Conservation (phyloP, 345 rosid genomes). For the Acer saccharum region DNA sequence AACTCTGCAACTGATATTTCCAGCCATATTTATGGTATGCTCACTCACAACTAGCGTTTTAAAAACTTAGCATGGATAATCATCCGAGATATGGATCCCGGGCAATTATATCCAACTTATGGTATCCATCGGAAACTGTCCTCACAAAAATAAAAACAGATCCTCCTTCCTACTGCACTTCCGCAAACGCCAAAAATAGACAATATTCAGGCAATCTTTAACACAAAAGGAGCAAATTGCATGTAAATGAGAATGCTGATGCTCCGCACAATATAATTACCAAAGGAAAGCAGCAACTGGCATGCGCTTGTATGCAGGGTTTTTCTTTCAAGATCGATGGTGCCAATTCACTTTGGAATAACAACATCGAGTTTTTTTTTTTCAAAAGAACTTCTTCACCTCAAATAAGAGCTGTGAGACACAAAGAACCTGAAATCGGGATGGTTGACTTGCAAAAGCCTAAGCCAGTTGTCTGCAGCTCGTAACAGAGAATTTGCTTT, state of each 20-base stretch:
- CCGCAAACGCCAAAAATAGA: not conserved
- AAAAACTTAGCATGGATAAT: not conserved
- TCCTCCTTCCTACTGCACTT: not conserved
- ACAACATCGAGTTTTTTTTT: slow-evolving; percentile 11
- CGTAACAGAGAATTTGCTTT: slow-evolving; percentile 55
- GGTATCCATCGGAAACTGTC: not conserved
- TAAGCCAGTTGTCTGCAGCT: slow-evolving; percentile 80
- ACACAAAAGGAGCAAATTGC: not conserved
- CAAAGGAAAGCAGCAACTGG: not conserved
- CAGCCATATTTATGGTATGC: not conserved
- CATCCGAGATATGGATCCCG: not conserved
- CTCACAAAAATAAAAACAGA: not conserved
- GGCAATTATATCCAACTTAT: not conserved
- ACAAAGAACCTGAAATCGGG: slow-evolving; percentile 78
- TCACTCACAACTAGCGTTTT: not conserved
- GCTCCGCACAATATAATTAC: not conserved
- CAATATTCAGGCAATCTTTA: not conserved
- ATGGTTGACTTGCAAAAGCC: slow-evolving; percentile 62
- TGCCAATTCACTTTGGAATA: slow-evolving; percentile 16
- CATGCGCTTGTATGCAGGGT: too few relatives aligned
- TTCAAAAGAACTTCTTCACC: slow-evolving; percentile 25
- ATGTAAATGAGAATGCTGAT: too few relatives aligned
- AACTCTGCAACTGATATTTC: not conserved
- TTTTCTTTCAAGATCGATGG: slow-evolving; percentile 24
- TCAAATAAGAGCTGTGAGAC: slow-evolving; percentile 46